Evolutionary conservation across 2,329 filamentous ascomycete species (phyloP).

Genomic region (Annulohypoxylon truncatum): DNA sequence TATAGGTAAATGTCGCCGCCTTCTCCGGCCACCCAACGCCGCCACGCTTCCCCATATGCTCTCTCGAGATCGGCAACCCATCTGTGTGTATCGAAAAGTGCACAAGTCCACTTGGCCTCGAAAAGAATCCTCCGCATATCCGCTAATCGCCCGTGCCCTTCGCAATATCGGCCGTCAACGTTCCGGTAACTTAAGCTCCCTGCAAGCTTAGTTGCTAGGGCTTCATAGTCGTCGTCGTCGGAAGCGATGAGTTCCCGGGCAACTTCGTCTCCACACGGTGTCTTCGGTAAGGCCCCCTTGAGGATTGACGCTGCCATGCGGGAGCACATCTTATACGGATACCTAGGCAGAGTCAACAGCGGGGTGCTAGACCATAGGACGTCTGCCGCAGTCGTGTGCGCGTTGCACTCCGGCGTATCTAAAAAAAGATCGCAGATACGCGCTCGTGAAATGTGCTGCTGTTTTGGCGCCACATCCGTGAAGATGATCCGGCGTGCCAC

Average conservation of each 20-base stretch:
- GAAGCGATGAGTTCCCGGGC: conserved; percentile 80
- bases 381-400: conserved; percentile 96
- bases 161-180: conserved; percentile 58
- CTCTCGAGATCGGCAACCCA: conserved; percentile 93
- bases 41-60: conserved; percentile 91
- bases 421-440: conserved; percentile 94
- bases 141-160: conserved; percentile 75
- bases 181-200: conserved; percentile 69
- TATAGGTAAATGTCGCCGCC: conserved; percentile 91
- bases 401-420: conserved; percentile 97
- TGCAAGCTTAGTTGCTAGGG: conserved; percentile 76
- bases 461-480: conserved; percentile 96
- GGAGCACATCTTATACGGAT: conserved; percentile 98
- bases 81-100: conserved; percentile 88
- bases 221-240: conserved; percentile 87
- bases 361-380: conserved; percentile 97
- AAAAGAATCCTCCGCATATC: conserved; percentile 86
- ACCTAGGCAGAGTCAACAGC: conserved; percentile 87
- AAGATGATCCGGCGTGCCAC: conserved; percentile 91
- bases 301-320: conserved; percentile 97
- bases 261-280: conserved; percentile 72
- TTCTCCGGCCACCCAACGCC: conserved; percentile 84
- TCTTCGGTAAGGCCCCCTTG: conserved; percentile 84
- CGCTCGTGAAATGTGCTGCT: conserved; percentile 90
- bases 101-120: conserved; percentile 84